A percentile compares a stretch with the other conserved stretches of the same genome.
Conservation (phyloP, 495 filamentous ascomycete species). For the Xylaria grammica region DNA sequence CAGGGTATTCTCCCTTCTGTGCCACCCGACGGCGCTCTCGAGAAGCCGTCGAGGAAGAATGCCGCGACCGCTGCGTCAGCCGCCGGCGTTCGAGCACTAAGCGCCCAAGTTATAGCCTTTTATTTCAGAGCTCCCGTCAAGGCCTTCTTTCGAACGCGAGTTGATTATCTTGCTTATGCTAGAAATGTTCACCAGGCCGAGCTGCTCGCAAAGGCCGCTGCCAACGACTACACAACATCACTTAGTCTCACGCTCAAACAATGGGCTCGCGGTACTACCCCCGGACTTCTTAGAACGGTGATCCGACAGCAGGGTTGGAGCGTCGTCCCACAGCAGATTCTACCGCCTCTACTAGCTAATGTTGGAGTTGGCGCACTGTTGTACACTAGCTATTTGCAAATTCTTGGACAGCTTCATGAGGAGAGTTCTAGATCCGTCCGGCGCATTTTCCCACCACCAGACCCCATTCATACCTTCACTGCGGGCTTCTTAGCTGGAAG, state of each 20-base stretch:
- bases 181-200: slow-evolving; percentile 45
- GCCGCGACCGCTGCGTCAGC: slow-evolving; percentile 76
- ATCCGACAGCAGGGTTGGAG: slow-evolving; percentile 81
- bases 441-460: slow-evolving; percentile 76
- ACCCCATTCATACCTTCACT: slow-evolving; percentile 66
- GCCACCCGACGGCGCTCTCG: slow-evolving; percentile 39
- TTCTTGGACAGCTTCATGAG: slow-evolving; percentile 72
- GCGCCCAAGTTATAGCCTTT: slow-evolving; percentile 78
- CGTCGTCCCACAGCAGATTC: slow-evolving; percentile 85
- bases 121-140: slow-evolving; percentile 90
- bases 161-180: slow-evolving; percentile 72
- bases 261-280: slow-evolving; percentile 76
- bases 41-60: slow-evolving; percentile 63
- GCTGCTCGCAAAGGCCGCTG: slow-evolving; percentile 29
- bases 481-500: slow-evolving; percentile 80
- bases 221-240: slow-evolving; percentile 31
- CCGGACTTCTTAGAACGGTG: slow-evolving; percentile 78
- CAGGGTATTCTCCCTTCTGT: slow-evolving; percentile 46
- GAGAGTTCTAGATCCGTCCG: slow-evolving; percentile 71
- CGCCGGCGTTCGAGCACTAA: slow-evolving; percentile 78
- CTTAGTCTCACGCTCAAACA: slow-evolving; percentile 36
- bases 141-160: slow-evolving; percentile 84
- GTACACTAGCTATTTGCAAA: slow-evolving; percentile 87
- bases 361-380: slow-evolving; percentile 82
- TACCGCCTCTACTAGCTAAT: slow-evolving; percentile 87